Conservation (phyloP, 805 yeast species). For the Blastobotrys parvus region DNA sequence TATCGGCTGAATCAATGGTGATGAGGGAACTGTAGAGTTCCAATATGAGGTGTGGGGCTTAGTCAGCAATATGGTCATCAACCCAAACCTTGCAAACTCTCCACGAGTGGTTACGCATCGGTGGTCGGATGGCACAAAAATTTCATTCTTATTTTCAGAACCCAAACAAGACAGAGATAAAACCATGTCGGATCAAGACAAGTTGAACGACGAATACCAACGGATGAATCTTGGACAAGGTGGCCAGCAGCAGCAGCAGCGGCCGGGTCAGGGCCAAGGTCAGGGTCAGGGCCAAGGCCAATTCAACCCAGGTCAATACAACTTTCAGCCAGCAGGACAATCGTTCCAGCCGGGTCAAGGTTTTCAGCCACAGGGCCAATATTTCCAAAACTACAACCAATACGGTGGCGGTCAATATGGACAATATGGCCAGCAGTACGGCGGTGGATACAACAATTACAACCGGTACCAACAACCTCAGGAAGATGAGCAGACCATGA, state of each 20-base stretch:
- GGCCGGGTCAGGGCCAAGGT: constrained; percentile 43
- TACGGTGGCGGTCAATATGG: constrained; percentile 6
- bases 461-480: constrained; percentile 17
- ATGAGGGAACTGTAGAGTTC: neutral
- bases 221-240: constrained; percentile 22
- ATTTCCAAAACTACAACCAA: constrained; percentile 18
- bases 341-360: constrained; percentile 18
- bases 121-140: too few relatives aligned
- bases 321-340: constrained; percentile 18
- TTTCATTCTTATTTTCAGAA: neutral
- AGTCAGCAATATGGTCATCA: too few relatives aligned
- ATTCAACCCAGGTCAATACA: constrained; percentile 23
- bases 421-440: constrained; percentile 6
- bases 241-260: constrained; percentile 31
- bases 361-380: constrained; percentile 22
- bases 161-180: neutral
- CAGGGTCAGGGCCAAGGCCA: constrained; percentile 30
- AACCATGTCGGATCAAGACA: constrained; percentile 15
- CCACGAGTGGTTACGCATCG: too few relatives aligned
- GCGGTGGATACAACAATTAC: constrained; percentile 18
- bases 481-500: constrained; percentile 46
- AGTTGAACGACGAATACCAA: constrained; percentile 27
- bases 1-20: neutral
- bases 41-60: neutral
- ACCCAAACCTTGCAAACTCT: too few relatives aligned